phyloP scores from a whole-genome alignment of 345 rosid species.

The Draba incana region DNA sequence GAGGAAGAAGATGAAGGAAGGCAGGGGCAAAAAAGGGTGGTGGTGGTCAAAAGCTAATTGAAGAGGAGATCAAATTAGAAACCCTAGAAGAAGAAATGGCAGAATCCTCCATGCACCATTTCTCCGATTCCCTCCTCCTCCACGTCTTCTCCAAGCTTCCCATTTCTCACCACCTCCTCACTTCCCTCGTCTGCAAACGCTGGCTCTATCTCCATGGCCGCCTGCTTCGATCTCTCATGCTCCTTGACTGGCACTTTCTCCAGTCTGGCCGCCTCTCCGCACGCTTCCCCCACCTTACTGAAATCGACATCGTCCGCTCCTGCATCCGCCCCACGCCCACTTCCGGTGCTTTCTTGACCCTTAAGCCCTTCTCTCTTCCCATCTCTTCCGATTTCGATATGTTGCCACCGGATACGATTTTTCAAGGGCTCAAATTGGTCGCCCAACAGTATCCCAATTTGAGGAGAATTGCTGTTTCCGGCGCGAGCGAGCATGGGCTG shows the following conservation, averaged over 20 bases:
- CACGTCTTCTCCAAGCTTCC: slow-evolving; percentile 53
- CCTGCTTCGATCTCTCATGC: slow-evolving; percentile 49
- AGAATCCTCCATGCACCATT: slow-evolving; percentile 6
- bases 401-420: slow-evolving; percentile 44
- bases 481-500: slow-evolving; percentile 55
- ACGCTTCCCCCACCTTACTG: slow-evolving; percentile 57
- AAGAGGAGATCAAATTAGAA: neutral
- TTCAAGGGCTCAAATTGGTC: slow-evolving; percentile 45
- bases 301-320: slow-evolving; percentile 45
- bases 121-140: slow-evolving; percentile 50
- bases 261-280: slow-evolving; percentile 53
- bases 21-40: neutral
- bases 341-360: slow-evolving; percentile 46
- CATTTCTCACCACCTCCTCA: slow-evolving; percentile 41
- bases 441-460: slow-evolving; percentile 55
- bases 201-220: slow-evolving; percentile 63
- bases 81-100: neutral
- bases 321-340: slow-evolving; percentile 44
- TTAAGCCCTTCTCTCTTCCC: slow-evolving; percentile 40
- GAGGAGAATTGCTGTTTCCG: slow-evolving; percentile 48
- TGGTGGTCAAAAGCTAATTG: neutral
- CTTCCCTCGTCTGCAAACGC: slow-evolving; percentile 61
- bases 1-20: neutral
- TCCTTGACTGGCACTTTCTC: slow-evolving; percentile 58
- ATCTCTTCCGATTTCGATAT: slow-evolving; percentile 35